phyloP scores from a whole-genome alignment of 2,329 filamentous ascomycete genomes.

The Moelleriella libera region DNA sequence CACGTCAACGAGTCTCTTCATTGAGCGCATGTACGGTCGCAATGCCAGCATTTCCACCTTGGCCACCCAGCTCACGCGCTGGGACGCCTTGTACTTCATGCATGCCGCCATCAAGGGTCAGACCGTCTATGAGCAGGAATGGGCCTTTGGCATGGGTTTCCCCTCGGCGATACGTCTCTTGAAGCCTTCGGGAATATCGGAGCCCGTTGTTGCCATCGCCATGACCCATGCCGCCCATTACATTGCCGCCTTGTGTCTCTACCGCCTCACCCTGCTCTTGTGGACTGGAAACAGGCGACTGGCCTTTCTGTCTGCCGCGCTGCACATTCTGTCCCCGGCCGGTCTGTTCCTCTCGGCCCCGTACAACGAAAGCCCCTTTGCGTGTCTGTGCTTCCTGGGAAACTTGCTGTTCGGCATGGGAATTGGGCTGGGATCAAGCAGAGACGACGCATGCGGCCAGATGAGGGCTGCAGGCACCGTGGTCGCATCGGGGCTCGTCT shows the following conservation, averaged over 20 bases:
- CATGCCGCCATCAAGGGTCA: conserved; percentile 49
- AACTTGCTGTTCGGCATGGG: conserved; percentile 52
- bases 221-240: conserved; percentile 67
- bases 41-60: conserved; percentile 28
- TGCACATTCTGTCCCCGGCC: conserved; percentile 78
- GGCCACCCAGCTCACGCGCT: conserved; percentile 49
- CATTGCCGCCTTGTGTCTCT: conserved; percentile 58
- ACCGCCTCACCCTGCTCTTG: conserved; percentile 47
- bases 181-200: conserved; percentile 8
- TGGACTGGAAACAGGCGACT: conserved; percentile 31
- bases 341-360: conserved; percentile 82
- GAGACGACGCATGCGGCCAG: no score
- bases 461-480: conserved; percentile 16
- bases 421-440: conserved; percentile 22
- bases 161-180: conserved; percentile 25
- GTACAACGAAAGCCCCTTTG: conserved; percentile 69
- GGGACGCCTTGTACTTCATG: conserved; percentile 72
- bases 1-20: conserved; percentile 50
- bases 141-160: conserved; percentile 55
- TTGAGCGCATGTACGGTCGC: conserved; percentile 18
- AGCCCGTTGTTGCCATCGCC: conserved; percentile 43
- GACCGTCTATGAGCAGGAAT: conserved; percentile 61
- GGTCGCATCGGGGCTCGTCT: conserved; percentile 49
- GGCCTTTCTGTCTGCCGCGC: conserved; percentile 52
- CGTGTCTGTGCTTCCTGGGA: conserved; percentile 62